Evolutionary conservation across 768 basidiomycete species (phyloP).

Genomic region (Inosperma sp.): DNA sequence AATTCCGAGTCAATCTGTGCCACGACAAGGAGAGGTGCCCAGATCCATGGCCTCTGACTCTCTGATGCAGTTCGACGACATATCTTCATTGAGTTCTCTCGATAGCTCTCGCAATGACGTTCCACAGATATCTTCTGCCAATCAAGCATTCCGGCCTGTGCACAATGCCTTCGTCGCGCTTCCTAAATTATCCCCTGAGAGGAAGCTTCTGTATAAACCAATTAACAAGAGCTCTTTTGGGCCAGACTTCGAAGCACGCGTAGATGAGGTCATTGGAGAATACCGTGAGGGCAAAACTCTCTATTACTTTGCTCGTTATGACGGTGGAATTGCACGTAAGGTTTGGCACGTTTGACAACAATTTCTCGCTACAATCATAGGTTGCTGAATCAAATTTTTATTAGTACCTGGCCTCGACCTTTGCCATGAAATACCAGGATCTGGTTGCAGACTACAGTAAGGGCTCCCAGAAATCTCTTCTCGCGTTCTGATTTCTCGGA

Average conservation of each 20-base stretch:
- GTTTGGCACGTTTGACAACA: no score
- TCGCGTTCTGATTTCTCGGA: constrained; percentile 10
- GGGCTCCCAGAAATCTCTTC: constrained; percentile 19
- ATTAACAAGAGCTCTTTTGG: constrained; percentile 31
- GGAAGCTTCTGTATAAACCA: constrained; percentile 41
- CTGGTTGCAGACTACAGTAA: constrained; percentile 56
- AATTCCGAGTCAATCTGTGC: no score
- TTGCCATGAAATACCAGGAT: constrained; percentile 36
- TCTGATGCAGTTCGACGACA: not conserved
- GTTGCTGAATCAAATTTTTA: constrained; percentile 3
- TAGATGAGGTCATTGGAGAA: constrained; percentile 57
- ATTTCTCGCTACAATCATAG: no score
- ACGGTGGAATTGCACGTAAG: constrained; percentile 54
- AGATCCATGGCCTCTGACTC: not conserved
- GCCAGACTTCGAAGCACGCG: constrained; percentile 28
- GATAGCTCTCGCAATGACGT: not conserved
- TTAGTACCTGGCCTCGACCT: constrained; percentile 41
- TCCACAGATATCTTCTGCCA: not conserved
- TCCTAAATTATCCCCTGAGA: constrained; percentile 34
- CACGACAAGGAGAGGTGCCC: no score
- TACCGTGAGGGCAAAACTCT: constrained; percentile 33
- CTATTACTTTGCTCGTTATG: constrained; percentile 59
- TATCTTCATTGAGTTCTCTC: not conserved
- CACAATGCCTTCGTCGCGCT: constrained; percentile 33
- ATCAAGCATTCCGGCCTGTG: not conserved